These are phyloP conservation scores for Aspergillus vadensis DNA, from an alignment of 2,329 filamentous ascomycete species.

Conservation along the genomic window DNA sequence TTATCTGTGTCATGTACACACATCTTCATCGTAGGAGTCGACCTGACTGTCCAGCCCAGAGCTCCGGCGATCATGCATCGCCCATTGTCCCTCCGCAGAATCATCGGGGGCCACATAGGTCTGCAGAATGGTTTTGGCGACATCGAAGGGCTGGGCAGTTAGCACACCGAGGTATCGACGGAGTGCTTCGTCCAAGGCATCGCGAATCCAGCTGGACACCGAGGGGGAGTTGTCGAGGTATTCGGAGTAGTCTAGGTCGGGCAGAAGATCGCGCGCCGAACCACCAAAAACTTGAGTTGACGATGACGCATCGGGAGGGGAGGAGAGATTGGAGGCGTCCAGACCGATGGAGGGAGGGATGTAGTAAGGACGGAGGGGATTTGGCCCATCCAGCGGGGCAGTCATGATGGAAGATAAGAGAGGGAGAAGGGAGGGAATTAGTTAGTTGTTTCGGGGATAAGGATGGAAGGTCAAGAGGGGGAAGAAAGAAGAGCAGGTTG, in stretches of 20 bases:
- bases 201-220: slow-evolving; percentile 71
- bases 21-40: slow-evolving; percentile 39
- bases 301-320: slow-evolving; percentile 44
- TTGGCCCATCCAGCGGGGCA: slow-evolving; percentile 54
- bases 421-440: slow-evolving; percentile 1
- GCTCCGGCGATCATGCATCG: slow-evolving; percentile 32
- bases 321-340: slow-evolving; percentile 46
- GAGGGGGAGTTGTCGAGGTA: slow-evolving; percentile 80
- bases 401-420: slow-evolving; percentile 42
- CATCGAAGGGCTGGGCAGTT: slow-evolving; percentile 93
- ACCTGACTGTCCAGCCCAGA: slow-evolving; percentile 28
- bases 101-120: slow-evolving; percentile 57
- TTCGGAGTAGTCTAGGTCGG: slow-evolving; percentile 88
- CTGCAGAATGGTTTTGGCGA: slow-evolving; percentile 91
- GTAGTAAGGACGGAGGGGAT: slow-evolving; percentile 64
- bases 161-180: slow-evolving; percentile 91
- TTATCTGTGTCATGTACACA: slow-evolving; percentile 18
- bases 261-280: slow-evolving; percentile 79
- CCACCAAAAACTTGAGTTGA: slow-evolving; percentile 54
- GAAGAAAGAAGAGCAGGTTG: slow-evolving; percentile 8
- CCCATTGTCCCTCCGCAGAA: slow-evolving; percentile 33
- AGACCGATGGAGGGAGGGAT: slow-evolving; percentile 67
- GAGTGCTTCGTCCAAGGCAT: slow-evolving; percentile 78
- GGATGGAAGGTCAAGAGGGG: not conserved
- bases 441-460: not conserved